phyloP scores from a whole-genome alignment of 345 rosid genomes.

The Eucalyptus pauciflora region DNA sequence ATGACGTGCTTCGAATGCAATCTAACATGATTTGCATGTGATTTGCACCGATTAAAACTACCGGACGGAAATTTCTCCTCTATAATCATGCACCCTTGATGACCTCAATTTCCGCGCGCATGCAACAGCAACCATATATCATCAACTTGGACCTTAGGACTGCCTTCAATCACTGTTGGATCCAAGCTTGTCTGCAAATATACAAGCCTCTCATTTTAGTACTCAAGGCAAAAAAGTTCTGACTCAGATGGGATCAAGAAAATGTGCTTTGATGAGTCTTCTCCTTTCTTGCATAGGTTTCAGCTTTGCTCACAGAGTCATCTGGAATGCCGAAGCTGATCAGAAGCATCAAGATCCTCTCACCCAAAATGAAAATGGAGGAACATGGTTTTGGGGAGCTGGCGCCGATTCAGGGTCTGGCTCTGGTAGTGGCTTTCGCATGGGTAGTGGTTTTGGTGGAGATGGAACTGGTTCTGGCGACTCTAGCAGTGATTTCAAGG shows the following conservation, averaged over 20 bases:
- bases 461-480: neutral
- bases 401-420: neutral
- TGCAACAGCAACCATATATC: neutral
- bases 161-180: neutral
- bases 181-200: neutral
- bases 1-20: neutral
- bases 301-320: slow-evolving; percentile 27
- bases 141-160: neutral
- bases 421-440: neutral
- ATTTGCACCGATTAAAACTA: neutral
- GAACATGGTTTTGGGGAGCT: neutral
- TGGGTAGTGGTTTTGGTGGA: neutral
- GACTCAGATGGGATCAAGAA: slow-evolving; percentile 18
- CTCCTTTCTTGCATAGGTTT: slow-evolving; percentile 24
- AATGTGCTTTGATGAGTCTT: slow-evolving; percentile 10
- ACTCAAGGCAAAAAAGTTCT: neutral
- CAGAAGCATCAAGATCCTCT: neutral
- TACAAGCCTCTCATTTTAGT: neutral
- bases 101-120: neutral
- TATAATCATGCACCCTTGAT: neutral
- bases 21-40: neutral
- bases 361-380: neutral
- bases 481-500: neutral
- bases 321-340: slow-evolving; percentile 8
- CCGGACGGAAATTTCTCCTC: neutral